Base-by-base conservation (phyloP, 768 basidiomycete genomes). In the Calvatia gigantea region DNA sequence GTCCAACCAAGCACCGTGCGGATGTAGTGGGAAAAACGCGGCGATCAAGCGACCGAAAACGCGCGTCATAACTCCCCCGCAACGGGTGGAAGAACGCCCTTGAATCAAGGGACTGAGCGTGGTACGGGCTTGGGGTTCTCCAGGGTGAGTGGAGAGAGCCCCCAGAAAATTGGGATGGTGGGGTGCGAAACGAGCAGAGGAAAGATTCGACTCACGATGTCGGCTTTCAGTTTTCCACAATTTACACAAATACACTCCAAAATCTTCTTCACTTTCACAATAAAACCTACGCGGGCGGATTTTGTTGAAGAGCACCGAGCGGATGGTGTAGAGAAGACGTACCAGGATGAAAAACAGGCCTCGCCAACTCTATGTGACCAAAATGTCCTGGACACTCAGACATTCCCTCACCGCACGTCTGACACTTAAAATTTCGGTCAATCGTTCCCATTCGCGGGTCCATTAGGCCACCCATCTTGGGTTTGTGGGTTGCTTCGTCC, bases 381-480 rank as follows among this genome's bases (percentile, higher is more conserved):
- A 99, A 99, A 71, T 98, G 97, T 48, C 97, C 97, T 25, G 97
- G 95, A 75, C 97, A 99, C 70, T 98, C 97, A 15, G 94, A 88
- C 95, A 98, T 98, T n/a, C 95, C 96, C 80, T 99, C 97, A 62
- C 94, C 95, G 70, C 97, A 98, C 27, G 97, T 98, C 77, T 98
- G 94, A 70, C 97, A 99, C 77, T 98, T 98, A 76, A 96, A 95
- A 70, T 95, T 94, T 62, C 94, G 81, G 77, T 95, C 94, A 64
- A 95, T 96, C 27, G 94, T 99, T 35, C 97, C 97, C 89, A 98
- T 93, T 57, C 93, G 85, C 48, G 95, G 93, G 75, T 99, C 97
- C 89, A 96, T 96, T 67, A 99, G 76, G 43, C 97, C 97, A 45
- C 94, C 94, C 23, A 85, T 77, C 75, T 97, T 98, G 23, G 92